Evolutionary conservation across 1,284 basidiomycete species (phyloP).

Genomic region (Wallemia ichthyophaga): DNA sequence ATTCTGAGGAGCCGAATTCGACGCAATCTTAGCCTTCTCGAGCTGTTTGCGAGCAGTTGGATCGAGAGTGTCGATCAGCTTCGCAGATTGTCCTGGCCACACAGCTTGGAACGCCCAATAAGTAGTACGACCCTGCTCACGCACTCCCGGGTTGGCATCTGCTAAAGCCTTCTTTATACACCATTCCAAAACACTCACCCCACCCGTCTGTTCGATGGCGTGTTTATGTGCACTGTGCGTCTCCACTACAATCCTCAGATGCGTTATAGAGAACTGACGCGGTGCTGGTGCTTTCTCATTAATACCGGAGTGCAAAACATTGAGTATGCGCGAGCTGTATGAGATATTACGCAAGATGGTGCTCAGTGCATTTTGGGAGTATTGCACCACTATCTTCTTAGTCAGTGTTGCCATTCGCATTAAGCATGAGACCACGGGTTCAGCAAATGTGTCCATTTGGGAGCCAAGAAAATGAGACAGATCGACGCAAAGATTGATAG

Average conservation of each 20-base stretch:
- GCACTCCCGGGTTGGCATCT: constrained; percentile 51
- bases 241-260: constrained; percentile 13
- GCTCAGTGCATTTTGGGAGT: constrained; percentile 43
- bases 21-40: constrained; percentile 31
- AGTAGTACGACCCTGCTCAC: constrained; percentile 35
- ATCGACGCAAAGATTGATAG: constrained; percentile 49
- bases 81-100: constrained; percentile 37
- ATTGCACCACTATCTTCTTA: constrained; percentile 75
- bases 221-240: constrained; percentile 10
- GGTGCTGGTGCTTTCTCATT: constrained; percentile 61
- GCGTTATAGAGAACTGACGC: constrained; percentile 28
- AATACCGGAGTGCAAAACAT: constrained; percentile 38
- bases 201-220: constrained; percentile 19
- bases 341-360: constrained; percentile 39
- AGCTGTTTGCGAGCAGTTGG: constrained; percentile 41
- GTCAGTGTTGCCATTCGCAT: constrained; percentile 69
- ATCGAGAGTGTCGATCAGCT: constrained; percentile 40
- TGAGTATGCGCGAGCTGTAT: constrained; percentile 34
- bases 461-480: constrained; percentile 37
- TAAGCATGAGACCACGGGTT: constrained; percentile 38
- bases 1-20: constrained; percentile 8
- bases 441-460: constrained; percentile 42
- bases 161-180: constrained; percentile 35
- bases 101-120: constrained; percentile 55
- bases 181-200: constrained; percentile 37